Evolutionary conservation across 192 early-diverging fungal species (phyloP).

Genomic region (Coemansia sp.): DNA sequence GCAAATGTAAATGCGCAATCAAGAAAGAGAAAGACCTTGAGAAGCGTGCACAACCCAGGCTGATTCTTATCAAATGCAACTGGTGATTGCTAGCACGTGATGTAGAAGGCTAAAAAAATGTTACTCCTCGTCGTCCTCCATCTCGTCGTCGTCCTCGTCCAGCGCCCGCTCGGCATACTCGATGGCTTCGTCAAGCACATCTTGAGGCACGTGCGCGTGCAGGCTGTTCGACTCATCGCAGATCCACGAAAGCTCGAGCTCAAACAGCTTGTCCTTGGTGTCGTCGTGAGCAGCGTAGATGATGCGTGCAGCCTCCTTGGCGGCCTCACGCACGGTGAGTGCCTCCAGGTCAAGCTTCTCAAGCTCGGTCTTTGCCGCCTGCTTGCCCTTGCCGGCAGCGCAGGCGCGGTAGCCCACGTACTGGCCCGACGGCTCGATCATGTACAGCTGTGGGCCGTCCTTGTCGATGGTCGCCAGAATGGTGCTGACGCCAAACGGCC

Average conservation of each 20-base stretch:
- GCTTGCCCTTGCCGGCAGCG: constrained; percentile 94
- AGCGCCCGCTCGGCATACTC: constrained; percentile 39
- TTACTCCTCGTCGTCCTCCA: constrained; percentile 39
- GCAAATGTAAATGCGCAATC: not conserved
- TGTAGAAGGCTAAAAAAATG: not conserved
- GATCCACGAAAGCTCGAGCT: constrained; percentile 97
- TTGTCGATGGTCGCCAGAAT: constrained; percentile 78
- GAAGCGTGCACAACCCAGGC: too few species aligned
- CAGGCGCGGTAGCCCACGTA: constrained; percentile 96
- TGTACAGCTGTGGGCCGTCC: constrained; percentile 82
- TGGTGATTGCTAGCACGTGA: not conserved
- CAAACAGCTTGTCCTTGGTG: constrained; percentile 98
- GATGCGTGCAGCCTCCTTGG: constrained; percentile 91
- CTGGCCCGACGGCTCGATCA: constrained; percentile 95
- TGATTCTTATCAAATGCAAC: not conserved
- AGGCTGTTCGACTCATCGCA: constrained; percentile 71
- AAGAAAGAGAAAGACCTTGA: not conserved
- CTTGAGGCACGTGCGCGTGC: constrained; percentile 85
- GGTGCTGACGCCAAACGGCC: constrained; percentile 87
- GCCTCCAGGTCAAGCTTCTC: constrained; percentile 90
- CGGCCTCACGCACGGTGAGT: constrained; percentile 73
- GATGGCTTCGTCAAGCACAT: constrained; percentile 78
- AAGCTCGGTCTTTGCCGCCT: constrained; percentile 97
- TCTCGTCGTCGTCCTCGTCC: constrained; percentile 43
- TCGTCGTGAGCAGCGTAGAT: constrained; percentile 95